Conservation (phyloP, 371 early-diverging fungal genomes). For the Mortierella sp. region DNA sequence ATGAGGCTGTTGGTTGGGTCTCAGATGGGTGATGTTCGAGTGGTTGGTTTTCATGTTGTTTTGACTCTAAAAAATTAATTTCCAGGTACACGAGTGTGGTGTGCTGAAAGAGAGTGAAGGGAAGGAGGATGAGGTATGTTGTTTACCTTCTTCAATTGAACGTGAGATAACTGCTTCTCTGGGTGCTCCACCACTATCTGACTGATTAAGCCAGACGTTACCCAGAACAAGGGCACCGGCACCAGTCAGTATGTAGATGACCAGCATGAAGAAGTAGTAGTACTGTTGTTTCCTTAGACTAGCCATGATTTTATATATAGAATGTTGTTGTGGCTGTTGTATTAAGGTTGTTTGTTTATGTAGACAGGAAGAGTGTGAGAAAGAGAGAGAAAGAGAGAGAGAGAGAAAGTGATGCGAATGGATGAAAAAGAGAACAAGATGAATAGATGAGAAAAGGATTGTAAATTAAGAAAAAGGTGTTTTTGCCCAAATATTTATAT, state of each 20-base stretch:
- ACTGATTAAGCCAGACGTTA: slow-evolving; percentile 42
- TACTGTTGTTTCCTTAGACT: slow-evolving; percentile 38
- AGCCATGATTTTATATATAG: slow-evolving; percentile 14
- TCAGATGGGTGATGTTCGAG: not conserved
- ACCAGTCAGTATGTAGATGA: slow-evolving; percentile 43
- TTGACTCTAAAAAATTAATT: too few relatives aligned
- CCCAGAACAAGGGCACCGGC: slow-evolving; percentile 45
- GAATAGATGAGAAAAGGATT: not conserved
- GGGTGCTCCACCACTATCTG: slow-evolving; percentile 31
- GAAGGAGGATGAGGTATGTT: too few relatives aligned
- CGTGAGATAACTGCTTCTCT: slow-evolving; percentile 55
- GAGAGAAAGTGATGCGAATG: slow-evolving; percentile 3
- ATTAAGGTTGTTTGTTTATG: not conserved
- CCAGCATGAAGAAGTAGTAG: slow-evolving; percentile 31
- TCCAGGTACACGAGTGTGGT: too few relatives aligned
- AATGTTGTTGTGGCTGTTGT: not conserved
- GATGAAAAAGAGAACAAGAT: not conserved
- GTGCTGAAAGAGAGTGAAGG: not conserved
- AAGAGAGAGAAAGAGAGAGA: not conserved
- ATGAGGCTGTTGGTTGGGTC: not conserved
- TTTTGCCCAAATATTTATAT: not conserved
- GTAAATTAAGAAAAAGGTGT: not conserved
- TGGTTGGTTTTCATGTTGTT: not conserved
- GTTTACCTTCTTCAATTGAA: slow-evolving; percentile 38
- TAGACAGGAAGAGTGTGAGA: not conserved